A percentile compares a stretch with the other conserved stretches of the same genome.
Evolutionary conservation across 2,329 filamentous ascomycete genomes (phyloP).

Genomic region (Bisporella sp.): DNA sequence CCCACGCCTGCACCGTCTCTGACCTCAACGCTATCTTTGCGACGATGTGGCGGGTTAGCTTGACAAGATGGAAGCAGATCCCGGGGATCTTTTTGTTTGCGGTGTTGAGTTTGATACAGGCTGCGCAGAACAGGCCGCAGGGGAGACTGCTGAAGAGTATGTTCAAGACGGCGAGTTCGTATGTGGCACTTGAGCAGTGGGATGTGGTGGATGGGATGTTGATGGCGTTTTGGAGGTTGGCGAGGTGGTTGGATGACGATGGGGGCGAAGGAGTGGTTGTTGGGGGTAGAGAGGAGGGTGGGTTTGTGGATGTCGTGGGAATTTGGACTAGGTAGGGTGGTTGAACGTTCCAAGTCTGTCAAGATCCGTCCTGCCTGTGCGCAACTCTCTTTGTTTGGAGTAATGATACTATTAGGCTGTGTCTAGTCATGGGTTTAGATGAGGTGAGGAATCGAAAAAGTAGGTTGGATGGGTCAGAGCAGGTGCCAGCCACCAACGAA

Average conservation of each 20-base stretch:
- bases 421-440: too few relatives aligned
- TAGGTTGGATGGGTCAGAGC: too few relatives aligned
- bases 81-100: slow-evolving; percentile 34
- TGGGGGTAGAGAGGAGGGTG: not conserved
- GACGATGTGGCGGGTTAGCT: slow-evolving; percentile 39
- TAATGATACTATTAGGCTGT: too few relatives aligned
- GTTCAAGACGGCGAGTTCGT: slow-evolving; percentile 11
- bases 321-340: too few relatives aligned
- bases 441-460: too few relatives aligned
- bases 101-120: slow-evolving; percentile 9
- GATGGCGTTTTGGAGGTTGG: slow-evolving; percentile 9
- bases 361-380: too few relatives aligned
- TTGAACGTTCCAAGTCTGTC: too few relatives aligned
- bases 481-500: too few relatives aligned
- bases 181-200: slow-evolving; percentile 12
- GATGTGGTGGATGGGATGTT: slow-evolving; percentile 8
- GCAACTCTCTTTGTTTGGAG: too few relatives aligned
- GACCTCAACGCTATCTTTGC: slow-evolving; percentile 40
- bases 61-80: slow-evolving; percentile 38
- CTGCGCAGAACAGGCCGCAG: slow-evolving; percentile 10
- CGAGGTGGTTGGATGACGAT: slow-evolving; percentile 9
- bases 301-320: too few relatives aligned
- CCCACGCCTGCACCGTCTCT: slow-evolving; percentile 30
- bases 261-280: too few relatives aligned
- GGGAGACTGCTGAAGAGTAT: slow-evolving; percentile 17